Evolutionary conservation across 768 basidiomycete species (phyloP).

Genomic region (Vararia minispora): DNA sequence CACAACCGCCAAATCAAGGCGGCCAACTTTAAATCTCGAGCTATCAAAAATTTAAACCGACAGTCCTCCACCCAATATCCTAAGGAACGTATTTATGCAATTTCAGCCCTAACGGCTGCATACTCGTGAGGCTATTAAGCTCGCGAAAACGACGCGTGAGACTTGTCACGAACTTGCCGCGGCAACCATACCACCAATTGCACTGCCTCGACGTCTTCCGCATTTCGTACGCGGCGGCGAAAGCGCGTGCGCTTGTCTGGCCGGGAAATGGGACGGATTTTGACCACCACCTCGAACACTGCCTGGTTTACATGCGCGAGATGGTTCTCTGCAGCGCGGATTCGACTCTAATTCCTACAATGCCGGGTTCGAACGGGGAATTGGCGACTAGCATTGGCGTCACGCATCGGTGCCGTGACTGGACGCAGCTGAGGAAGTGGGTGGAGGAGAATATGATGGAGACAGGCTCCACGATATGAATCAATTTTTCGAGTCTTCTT

Average conservation of each 20-base stretch:
- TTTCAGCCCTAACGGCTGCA: no score
- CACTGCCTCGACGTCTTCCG: neutral
- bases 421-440: neutral
- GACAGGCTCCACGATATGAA: no score
- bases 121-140: no score
- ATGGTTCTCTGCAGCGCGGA: neutral
- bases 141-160: no score
- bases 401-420: neutral
- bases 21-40: no score
- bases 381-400: neutral
- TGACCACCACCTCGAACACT: neutral
- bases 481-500: no score
- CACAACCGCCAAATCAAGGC: no score
- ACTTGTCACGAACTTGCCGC: no score
- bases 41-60: no score
- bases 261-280: neutral
- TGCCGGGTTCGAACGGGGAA: neutral
- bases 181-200: constrained; percentile 1
- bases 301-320: neutral
- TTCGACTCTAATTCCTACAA: neutral
- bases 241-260: neutral
- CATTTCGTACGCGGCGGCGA: neutral
- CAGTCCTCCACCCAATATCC: no score
- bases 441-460: constrained; percentile 1
- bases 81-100: no score